Evolutionary conservation across 305 asterid species (phyloP).

Genomic region (Stenogyne calaminthoides): DNA sequence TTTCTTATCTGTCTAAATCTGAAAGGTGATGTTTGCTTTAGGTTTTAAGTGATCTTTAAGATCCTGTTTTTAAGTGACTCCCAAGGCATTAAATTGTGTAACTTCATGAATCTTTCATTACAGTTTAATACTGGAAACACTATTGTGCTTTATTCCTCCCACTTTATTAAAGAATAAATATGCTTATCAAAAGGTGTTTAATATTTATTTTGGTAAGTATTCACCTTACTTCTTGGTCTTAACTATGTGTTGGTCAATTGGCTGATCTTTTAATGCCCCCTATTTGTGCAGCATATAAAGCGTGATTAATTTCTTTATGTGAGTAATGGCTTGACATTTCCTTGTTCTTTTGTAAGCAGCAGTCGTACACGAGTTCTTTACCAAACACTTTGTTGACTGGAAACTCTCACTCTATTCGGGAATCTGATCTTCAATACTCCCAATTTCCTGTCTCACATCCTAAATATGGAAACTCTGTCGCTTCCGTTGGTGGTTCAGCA

Average conservation of each 20-base stretch:
- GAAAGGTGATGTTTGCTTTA: neutral
- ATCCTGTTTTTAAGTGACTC: neutral
- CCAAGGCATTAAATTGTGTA: neutral
- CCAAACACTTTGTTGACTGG: conserved; percentile 48
- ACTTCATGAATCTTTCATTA: neutral
- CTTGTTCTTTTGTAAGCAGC: conserved; percentile 33
- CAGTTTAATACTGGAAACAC: neutral
- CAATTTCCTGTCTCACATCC: conserved; percentile 63
- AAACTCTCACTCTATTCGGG: conserved; percentile 55
- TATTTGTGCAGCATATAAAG: conserved; percentile 3
- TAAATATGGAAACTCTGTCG: conserved; percentile 61
- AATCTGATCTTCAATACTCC: conserved; percentile 71
- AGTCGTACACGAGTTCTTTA: conserved; percentile 47
- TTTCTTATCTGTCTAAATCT: neutral
- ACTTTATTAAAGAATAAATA: neutral
- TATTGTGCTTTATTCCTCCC: conserved; percentile 1
- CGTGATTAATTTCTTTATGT: neutral
- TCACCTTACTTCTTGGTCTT: no score
- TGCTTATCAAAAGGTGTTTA: neutral
- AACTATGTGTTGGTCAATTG: no score
- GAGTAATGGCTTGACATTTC: neutral
- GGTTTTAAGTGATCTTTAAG: no score
- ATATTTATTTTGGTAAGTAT: neutral
- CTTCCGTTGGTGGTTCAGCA: conserved; percentile 54
- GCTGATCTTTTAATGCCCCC: no score